Percentiles rank a stretch among this genome's conserved stretches.
These are phyloP conservation scores for Ustilago tritici DNA, from an alignment of 1,284 basidiomycete species.

Conservation along the genomic window DNA sequence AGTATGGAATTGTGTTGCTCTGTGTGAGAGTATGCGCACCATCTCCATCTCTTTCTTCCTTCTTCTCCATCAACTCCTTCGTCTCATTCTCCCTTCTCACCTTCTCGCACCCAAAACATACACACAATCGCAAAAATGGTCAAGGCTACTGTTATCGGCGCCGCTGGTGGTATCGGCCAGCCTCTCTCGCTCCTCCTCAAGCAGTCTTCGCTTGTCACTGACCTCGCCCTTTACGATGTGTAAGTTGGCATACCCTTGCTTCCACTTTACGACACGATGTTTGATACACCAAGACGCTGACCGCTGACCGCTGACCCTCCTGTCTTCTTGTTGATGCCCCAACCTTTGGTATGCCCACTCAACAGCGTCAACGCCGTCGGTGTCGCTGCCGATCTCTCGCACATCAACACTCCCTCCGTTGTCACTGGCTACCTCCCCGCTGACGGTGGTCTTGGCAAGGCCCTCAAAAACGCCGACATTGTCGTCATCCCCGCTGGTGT, in stretches of 20 bases:
- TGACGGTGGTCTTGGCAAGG: slow-evolving; percentile 81
- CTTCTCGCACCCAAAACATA: not conserved
- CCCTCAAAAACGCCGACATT: slow-evolving; percentile 85
- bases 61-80: slow-evolving; percentile 14
- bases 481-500: slow-evolving; percentile 98
- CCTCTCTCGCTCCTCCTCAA: slow-evolving; percentile 91
- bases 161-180: slow-evolving; percentile 75
- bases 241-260: slow-evolving; percentile 74
- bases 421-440: slow-evolving; percentile 72
- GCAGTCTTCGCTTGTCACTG: slow-evolving; percentile 79
- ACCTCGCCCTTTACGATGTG: slow-evolving; percentile 93
- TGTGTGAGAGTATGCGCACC: not conserved
- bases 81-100: not conserved
- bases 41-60: slow-evolving; percentile 4
- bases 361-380: slow-evolving; percentile 78
- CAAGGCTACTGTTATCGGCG: slow-evolving; percentile 68
- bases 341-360: not conserved
- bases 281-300: too few relatives aligned
- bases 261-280: too few relatives aligned
- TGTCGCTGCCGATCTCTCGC: slow-evolving; percentile 92
- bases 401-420: slow-evolving; percentile 76
- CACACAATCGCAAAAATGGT: slow-evolving; percentile 50
- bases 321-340: not conserved
- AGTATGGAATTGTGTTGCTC: not conserved
- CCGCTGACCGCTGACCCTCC: not conserved